A percentile compares a stretch with the other conserved stretches of the same genome.
phyloP scores from a whole-genome alignment of 139 green algal species.

The Nannochloris sp. region DNA sequence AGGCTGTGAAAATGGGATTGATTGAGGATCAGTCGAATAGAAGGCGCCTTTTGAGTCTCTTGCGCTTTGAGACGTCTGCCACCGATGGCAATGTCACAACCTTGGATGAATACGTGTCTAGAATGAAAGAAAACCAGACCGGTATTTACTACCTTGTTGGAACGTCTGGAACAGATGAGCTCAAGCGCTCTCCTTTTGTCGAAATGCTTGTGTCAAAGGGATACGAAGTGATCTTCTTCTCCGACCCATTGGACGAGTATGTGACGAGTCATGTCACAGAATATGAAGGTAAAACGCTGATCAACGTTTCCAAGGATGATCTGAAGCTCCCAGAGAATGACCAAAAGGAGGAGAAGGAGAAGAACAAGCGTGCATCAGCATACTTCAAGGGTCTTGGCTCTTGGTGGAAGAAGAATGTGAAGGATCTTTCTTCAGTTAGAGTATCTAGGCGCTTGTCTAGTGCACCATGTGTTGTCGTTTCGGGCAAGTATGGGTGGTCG shows the following conservation, averaged over 20 bases:
- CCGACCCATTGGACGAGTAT: constrained; percentile 96
- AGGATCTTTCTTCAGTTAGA: constrained; percentile 48
- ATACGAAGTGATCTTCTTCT: constrained; percentile 92
- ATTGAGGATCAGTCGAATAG: constrained; percentile 92
- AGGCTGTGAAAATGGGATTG: constrained; percentile 91
- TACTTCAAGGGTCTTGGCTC: constrained; percentile 77
- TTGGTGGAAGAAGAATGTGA: constrained; percentile 92
- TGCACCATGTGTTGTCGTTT: constrained; percentile 87
- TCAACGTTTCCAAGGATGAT: constrained; percentile 90
- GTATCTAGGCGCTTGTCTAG: constrained; percentile 69
- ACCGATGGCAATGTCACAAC: constrained; percentile 56
- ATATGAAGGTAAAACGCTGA: constrained; percentile 91
- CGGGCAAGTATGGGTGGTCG: constrained; percentile 87
- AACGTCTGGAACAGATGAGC: constrained; percentile 43
- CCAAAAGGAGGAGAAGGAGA: constrained; percentile 65
- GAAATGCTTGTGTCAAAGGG: constrained; percentile 54
- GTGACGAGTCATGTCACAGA: constrained; percentile 85
- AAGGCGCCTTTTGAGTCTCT: constrained; percentile 62
- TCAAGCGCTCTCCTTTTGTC: constrained; percentile 65
- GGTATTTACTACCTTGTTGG: constrained; percentile 94
- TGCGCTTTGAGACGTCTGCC: constrained; percentile 76
- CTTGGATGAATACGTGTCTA: constrained; percentile 79
- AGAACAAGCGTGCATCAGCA: constrained; percentile 70
- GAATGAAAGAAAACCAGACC: constrained; percentile 93
- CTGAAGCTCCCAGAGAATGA: constrained; percentile 83